phyloP scores from a whole-genome alignment of 805 yeast species.

The Candida parachauliodes region DNA sequence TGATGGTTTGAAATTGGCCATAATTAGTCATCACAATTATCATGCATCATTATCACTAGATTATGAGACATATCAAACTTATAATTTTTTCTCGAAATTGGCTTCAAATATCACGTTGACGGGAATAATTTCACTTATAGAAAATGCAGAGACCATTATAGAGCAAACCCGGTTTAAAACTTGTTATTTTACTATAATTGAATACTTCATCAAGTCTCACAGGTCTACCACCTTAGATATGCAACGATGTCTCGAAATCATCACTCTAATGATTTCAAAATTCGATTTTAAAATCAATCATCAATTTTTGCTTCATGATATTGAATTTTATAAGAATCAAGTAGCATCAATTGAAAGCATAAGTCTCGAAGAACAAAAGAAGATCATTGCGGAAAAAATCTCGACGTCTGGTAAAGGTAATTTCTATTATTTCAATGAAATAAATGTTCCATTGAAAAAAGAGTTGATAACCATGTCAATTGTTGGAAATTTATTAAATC shows the following conservation, averaged over 20 bases:
- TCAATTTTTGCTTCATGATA: neutral
- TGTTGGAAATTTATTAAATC: slow-evolving; percentile 7
- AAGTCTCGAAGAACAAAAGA: neutral
- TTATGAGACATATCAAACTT: slow-evolving; percentile 3
- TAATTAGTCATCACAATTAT: slow-evolving; percentile 9
- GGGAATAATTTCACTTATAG: neutral
- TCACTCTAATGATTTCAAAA: neutral
- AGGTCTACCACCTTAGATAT: neutral
- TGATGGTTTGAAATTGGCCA: slow-evolving; percentile 10
- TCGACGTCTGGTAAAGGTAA: slow-evolving; percentile 7
- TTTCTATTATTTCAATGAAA: slow-evolving; percentile 10
- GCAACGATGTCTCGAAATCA: neutral
- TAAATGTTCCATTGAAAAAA: slow-evolving; percentile 5
- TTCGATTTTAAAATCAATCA: neutral
- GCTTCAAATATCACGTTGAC: slow-evolving; percentile 5
- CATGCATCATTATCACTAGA: slow-evolving; percentile 7
- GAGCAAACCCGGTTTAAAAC: neutral
- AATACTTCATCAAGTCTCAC: neutral
- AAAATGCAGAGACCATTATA: neutral
- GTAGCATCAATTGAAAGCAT: neutral
- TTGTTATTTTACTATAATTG: neutral
- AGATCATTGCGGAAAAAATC: neutral
- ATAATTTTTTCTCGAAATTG: slow-evolving; percentile 5
- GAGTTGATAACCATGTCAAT: slow-evolving; percentile 8
- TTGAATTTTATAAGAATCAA: neutral